phyloP scores from a whole-genome alignment of 2,329 filamentous ascomycete genomes.

The Cyclaneusma minus region DNA sequence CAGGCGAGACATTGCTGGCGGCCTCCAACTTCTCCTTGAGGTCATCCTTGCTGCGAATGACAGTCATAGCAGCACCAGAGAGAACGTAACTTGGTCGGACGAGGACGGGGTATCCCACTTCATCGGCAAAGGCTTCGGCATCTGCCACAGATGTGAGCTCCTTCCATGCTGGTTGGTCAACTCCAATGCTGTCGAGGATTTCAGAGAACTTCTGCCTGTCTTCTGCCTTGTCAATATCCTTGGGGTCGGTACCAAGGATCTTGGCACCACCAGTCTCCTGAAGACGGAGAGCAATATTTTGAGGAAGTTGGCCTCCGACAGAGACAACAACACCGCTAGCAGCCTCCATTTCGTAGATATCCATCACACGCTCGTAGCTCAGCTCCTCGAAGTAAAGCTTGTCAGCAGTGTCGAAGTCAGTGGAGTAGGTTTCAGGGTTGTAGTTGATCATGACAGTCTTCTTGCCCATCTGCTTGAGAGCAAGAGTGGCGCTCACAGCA shows the following conservation, averaged over 20 bases:
- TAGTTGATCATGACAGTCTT: slow-evolving; percentile 98
- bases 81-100: slow-evolving; percentile 92
- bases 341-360: slow-evolving; percentile 88
- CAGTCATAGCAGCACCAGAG: slow-evolving; percentile 96
- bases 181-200: slow-evolving; percentile 89
- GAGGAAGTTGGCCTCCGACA: slow-evolving; percentile 87
- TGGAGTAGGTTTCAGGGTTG: slow-evolving; percentile 68
- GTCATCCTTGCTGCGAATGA: slow-evolving; percentile 76
- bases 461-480: slow-evolving; percentile 73
- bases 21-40: slow-evolving; percentile 91
- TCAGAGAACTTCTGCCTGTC: slow-evolving; percentile 97
- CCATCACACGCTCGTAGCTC: slow-evolving; percentile 95
- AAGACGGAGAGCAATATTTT: slow-evolving; percentile 90
- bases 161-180: slow-evolving; percentile 97
- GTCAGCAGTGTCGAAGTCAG: slow-evolving; percentile 81
- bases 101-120: slow-evolving; percentile 84
- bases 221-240: slow-evolving; percentile 94
- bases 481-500: slow-evolving; percentile 76
- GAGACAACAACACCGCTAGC: slow-evolving; percentile 84
- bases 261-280: slow-evolving; percentile 85
- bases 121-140: slow-evolving; percentile 71
- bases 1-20: slow-evolving; percentile 78
- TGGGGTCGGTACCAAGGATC: slow-evolving; percentile 80
- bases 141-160: slow-evolving; percentile 82
- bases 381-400: slow-evolving; percentile 94